Conservation (phyloP, 2,329 filamentous ascomycete species). For the Neophaeococcomyces mojaviensis region DNA sequence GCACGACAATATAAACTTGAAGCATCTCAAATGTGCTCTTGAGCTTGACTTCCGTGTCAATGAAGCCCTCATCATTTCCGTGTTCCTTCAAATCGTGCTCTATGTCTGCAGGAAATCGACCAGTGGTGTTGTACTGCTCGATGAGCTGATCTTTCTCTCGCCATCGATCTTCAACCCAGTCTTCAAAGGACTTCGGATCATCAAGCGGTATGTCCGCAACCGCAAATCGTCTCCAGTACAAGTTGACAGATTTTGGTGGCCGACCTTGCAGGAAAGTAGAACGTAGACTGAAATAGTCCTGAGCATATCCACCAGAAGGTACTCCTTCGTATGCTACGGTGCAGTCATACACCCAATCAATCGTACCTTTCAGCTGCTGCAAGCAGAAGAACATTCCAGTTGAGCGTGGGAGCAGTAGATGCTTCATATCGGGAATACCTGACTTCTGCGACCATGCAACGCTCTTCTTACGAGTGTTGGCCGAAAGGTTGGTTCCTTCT, state of each 20-base stretch:
- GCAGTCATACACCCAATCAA: slow-evolving; percentile 65
- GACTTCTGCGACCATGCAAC: slow-evolving; percentile 52
- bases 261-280: slow-evolving; percentile 85
- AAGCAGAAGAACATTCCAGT: slow-evolving; percentile 56
- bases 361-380: slow-evolving; percentile 50
- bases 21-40: slow-evolving; percentile 37
- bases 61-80: slow-evolving; percentile 32
- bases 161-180: slow-evolving; percentile 82
- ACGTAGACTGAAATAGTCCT: slow-evolving; percentile 77
- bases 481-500: slow-evolving; percentile 56
- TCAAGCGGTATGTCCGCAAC: slow-evolving; percentile 74
- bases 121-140: slow-evolving; percentile 70
- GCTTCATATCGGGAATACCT: slow-evolving; percentile 49
- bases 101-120: slow-evolving; percentile 68
- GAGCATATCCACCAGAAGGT: slow-evolving; percentile 80
- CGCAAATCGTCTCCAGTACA: slow-evolving; percentile 86
- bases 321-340: slow-evolving; percentile 94
- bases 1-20: slow-evolving; percentile 37
- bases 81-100: slow-evolving; percentile 35
- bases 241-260: slow-evolving; percentile 89
- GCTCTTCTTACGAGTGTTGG: slow-evolving; percentile 49
- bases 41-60: slow-evolving; percentile 36
- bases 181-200: slow-evolving; percentile 65
- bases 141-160: slow-evolving; percentile 84
- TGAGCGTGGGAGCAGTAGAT: slow-evolving; percentile 53